These are phyloP conservation scores for Diaporthe aspalathi DNA, from an alignment of 2,329 filamentous ascomycete species.

Conservation along the genomic window DNA sequence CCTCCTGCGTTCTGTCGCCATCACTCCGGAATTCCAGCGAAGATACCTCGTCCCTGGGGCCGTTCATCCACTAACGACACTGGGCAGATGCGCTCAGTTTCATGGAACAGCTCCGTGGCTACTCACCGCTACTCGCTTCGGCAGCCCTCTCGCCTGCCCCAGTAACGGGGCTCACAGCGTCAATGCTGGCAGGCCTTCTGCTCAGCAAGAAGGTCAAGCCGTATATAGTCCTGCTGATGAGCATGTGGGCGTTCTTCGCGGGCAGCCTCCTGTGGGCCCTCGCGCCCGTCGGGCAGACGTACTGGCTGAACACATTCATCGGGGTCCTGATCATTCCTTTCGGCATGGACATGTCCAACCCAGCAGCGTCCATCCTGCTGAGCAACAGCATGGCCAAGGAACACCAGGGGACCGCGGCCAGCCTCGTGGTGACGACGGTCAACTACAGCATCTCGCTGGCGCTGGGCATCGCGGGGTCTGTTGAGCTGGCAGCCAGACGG, in stretches of 20 bases:
- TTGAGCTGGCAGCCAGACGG: slow-evolving; percentile 59
- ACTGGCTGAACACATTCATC: slow-evolving; percentile 74
- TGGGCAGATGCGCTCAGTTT: slow-evolving; percentile 42
- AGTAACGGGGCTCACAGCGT: slow-evolving; percentile 57
- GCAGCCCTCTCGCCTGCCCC: slow-evolving; percentile 59
- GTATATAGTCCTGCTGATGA: slow-evolving; percentile 56
- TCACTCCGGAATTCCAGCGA: background rate
- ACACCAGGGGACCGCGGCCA: slow-evolving; percentile 61
- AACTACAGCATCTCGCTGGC: slow-evolving; percentile 77
- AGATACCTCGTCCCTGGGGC: background rate
- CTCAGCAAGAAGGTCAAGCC: slow-evolving; percentile 52
- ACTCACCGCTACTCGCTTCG: slow-evolving; percentile 56
- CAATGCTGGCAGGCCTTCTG: slow-evolving; percentile 56
- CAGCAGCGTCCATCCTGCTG: slow-evolving; percentile 70
- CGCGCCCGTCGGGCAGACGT: slow-evolving; percentile 65
- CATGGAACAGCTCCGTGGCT: slow-evolving; percentile 50
- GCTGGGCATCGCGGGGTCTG: slow-evolving; percentile 73
- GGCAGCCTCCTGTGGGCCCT: slow-evolving; percentile 58
- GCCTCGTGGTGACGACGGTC: slow-evolving; percentile 71
- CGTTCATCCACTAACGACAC: background rate
- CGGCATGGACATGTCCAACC: slow-evolving; percentile 76
- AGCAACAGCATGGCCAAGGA: slow-evolving; percentile 61
- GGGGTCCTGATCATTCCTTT: slow-evolving; percentile 68
- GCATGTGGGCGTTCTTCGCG: slow-evolving; percentile 56
- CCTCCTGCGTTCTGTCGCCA: background rate